A percentile compares a stretch with the other conserved stretches of the same genome.
These are phyloP conservation scores for Venturia oleaginea DNA, from an alignment of 2,329 filamentous ascomycete genomes.

Conservation along the genomic window DNA sequence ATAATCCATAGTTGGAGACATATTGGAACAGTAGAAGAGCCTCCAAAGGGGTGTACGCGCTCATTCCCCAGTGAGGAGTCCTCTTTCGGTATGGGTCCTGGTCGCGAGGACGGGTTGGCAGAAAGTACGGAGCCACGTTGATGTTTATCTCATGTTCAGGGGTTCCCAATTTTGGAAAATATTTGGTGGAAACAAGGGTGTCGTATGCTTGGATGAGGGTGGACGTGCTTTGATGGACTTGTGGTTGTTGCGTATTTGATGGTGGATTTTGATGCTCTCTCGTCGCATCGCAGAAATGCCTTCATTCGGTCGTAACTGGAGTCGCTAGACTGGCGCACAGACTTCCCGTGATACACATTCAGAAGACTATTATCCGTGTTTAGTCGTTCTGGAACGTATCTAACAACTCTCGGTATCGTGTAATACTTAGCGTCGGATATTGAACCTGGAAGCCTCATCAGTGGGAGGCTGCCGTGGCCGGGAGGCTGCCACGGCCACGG, in stretches of 20 bases:
- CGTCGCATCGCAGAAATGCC: not conserved
- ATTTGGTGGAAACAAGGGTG: not conserved
- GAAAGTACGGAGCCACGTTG: not conserved
- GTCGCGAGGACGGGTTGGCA: slow-evolving; percentile 9
- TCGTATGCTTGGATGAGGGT: not conserved
- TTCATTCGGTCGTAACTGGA: too few species aligned
- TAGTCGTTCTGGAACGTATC: not conserved
- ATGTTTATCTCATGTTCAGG: not conserved
- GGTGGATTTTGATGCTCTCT: too few species aligned
- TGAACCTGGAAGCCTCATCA: too few species aligned
- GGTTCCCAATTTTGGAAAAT: too few species aligned
- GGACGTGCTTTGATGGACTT: not conserved
- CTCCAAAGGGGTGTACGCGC: slow-evolving; percentile 75
- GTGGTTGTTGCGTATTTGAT: not conserved
- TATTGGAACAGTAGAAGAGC: slow-evolving; percentile 78
- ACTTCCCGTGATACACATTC: too few species aligned
- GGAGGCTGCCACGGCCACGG: too few species aligned
- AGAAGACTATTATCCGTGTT: not conserved
- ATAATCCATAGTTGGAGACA: slow-evolving; percentile 58
- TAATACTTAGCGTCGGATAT: too few species aligned
- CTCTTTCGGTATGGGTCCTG: not conserved
- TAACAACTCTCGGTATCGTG: not conserved
- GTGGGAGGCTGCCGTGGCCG: too few species aligned
- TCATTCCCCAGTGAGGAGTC: slow-evolving; percentile 37
- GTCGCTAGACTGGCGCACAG: not conserved